Percentiles rank a stretch among this genome's conserved stretches.
phyloP scores from a whole-genome alignment of 805 yeast genomes.

The Scheffersomyces coipomensis region DNA sequence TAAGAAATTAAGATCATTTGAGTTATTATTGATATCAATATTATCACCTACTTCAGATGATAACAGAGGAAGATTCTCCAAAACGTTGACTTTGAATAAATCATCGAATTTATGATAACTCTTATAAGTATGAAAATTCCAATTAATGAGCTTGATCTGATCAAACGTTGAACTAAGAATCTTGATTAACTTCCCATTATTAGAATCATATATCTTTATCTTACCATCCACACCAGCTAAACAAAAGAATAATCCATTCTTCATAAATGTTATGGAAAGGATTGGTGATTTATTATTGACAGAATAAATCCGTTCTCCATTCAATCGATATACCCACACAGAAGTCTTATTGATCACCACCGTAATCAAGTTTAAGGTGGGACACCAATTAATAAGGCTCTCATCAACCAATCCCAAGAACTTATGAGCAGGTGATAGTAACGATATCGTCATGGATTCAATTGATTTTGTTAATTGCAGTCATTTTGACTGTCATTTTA shows the following conservation, averaged over 20 bases:
- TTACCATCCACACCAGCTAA: slow-evolving; percentile 44
- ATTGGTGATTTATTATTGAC: slow-evolving; percentile 35
- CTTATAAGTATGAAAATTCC: slow-evolving; percentile 11
- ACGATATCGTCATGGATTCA: no score
- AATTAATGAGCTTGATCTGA: slow-evolving; percentile 15
- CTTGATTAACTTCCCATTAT: slow-evolving; percentile 42
- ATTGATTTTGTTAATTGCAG: no score
- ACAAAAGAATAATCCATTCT: slow-evolving; percentile 41
- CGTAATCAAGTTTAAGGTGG: slow-evolving; percentile 52
- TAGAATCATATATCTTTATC: slow-evolving; percentile 44
- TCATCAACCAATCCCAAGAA: slow-evolving; percentile 24
- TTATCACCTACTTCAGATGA: slow-evolving; percentile 7
- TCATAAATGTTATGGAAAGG: slow-evolving; percentile 28
- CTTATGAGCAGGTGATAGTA: background rate
- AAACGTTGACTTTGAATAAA: slow-evolving; percentile 26
- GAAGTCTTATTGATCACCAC: slow-evolving; percentile 50
- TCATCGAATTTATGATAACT: slow-evolving; percentile 12
- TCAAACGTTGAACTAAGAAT: slow-evolving; percentile 15
- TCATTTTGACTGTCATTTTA: no score
- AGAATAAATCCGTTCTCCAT: slow-evolving; percentile 54
- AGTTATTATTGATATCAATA: background rate
- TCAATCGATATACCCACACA: slow-evolving; percentile 50
- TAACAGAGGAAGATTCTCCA: slow-evolving; percentile 35
- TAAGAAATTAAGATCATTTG: slow-evolving; percentile 17
- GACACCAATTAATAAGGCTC: slow-evolving; percentile 45